Conservation (phyloP, 257 asterid species). For the Solanum habrochaites region DNA sequence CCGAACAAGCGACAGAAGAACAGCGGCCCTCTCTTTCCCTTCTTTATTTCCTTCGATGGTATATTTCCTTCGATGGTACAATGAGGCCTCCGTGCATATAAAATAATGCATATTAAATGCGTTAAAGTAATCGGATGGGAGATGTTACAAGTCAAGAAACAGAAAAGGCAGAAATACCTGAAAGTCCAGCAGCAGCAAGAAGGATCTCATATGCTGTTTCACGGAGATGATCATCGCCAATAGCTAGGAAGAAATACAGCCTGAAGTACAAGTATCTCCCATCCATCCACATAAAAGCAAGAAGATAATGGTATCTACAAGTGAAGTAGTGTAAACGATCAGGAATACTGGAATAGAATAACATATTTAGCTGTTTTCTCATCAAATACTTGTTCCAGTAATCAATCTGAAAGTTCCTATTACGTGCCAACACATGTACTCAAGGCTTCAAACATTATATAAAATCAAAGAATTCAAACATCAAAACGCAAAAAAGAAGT, state of each 20-base stretch:
- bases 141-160: neutral
- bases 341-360: neutral
- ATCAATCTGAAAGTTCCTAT: no score
- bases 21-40: no score
- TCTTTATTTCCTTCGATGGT: constrained; percentile 84
- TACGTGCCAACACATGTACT: neutral
- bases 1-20: no score
- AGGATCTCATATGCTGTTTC: constrained; percentile 92
- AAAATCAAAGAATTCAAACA: neutral
- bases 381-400: neutral
- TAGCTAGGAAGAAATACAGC: constrained; percentile 32
- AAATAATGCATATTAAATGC: constrained; percentile 4
- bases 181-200: constrained; percentile 95
- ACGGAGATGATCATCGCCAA: constrained; percentile 76
- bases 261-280: neutral
- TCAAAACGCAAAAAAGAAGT: neutral
- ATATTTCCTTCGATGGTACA: constrained; percentile 85
- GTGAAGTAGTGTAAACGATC: neutral
- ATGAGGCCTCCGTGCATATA: constrained; percentile 64
- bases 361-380: neutral
- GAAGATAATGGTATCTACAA: neutral
- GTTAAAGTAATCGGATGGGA: neutral
- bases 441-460: neutral
- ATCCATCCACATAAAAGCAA: neutral
- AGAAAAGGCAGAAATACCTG: constrained; percentile 40